These are phyloP conservation scores for Salix caprea DNA, from an alignment of 345 rosid species.

Conservation along the genomic window DNA sequence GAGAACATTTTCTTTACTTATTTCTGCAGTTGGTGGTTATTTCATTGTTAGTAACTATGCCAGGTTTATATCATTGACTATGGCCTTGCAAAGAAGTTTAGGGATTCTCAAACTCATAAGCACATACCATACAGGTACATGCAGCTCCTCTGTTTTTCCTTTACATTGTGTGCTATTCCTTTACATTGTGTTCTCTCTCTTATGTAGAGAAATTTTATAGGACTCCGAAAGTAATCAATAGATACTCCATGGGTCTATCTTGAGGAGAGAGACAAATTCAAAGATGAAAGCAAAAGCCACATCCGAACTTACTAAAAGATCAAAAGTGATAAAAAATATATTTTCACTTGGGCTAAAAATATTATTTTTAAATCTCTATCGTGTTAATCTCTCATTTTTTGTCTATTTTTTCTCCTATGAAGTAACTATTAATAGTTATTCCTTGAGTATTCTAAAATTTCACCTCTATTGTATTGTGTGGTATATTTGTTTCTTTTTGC, in stretches of 20 bases:
- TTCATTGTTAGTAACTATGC: not conserved
- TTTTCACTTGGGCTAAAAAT: no score
- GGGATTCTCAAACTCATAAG: conserved; percentile 31
- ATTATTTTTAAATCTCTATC: no score
- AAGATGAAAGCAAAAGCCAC: no score
- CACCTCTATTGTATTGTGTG: no score
- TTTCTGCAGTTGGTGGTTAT: not conserved
- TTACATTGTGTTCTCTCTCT: not conserved
- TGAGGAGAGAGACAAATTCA: no score
- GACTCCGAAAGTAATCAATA: not conserved
- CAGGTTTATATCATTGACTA: conserved; percentile 31
- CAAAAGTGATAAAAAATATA: no score
- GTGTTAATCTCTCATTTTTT: no score
- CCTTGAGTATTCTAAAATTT: no score
- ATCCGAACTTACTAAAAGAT: no score
- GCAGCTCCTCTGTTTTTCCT: not conserved
- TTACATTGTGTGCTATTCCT: not conserved
- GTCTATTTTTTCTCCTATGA: no score
- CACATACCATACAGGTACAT: conserved; percentile 29
- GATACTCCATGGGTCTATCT: no score
- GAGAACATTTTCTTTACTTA: not conserved
- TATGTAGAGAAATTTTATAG: not conserved
- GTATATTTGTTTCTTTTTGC: not conserved
- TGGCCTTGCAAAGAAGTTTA: conserved; percentile 29
- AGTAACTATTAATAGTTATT: no score